Conservation (phyloP, 192 early-diverging fungal species). For the Coemansia sp. region DNA sequence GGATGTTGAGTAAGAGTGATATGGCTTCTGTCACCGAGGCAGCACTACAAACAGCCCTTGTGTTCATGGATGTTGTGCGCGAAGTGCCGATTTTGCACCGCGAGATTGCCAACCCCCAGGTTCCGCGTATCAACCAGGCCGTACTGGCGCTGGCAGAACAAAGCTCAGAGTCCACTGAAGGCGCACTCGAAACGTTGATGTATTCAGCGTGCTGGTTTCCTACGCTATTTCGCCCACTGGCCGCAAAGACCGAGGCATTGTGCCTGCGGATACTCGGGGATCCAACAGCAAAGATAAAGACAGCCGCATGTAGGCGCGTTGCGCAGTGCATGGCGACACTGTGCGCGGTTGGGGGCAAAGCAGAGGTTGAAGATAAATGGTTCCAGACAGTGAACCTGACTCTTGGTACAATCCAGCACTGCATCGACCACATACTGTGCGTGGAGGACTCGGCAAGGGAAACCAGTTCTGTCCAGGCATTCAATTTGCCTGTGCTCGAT, state of each 20-base stretch:
- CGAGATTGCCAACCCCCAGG: constrained; percentile 43
- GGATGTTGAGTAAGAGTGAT: constrained; percentile 37
- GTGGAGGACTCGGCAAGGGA: not conserved
- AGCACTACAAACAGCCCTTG: constrained; percentile 32
- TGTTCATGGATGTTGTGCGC: constrained; percentile 47
- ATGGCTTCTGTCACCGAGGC: constrained; percentile 21
- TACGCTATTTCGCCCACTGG: constrained; percentile 42
- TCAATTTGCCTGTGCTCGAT: constrained; percentile 24
- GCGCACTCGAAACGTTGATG: constrained; percentile 31
- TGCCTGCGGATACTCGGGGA: constrained; percentile 37
- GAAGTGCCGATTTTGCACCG: constrained; percentile 42
- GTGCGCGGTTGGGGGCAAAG: constrained; percentile 39
- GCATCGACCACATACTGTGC: constrained; percentile 48
- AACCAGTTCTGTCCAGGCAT: not conserved
- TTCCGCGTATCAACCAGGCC: constrained; percentile 51
- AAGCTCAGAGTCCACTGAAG: constrained; percentile 26
- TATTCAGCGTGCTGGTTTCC: constrained; percentile 51
- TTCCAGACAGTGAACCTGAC: constrained; percentile 34
- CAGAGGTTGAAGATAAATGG: constrained; percentile 48
- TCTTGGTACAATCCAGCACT: constrained; percentile 39
- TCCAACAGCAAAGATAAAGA: not conserved
- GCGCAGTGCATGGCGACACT: constrained; percentile 31
- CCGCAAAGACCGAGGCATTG: constrained; percentile 45
- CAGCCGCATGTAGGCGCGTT: constrained; percentile 12
- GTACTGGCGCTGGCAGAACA: constrained; percentile 42